Base-by-base conservation (phyloP, 148 eudicot genomes). In the Salicornia ramosissima region DNA sequence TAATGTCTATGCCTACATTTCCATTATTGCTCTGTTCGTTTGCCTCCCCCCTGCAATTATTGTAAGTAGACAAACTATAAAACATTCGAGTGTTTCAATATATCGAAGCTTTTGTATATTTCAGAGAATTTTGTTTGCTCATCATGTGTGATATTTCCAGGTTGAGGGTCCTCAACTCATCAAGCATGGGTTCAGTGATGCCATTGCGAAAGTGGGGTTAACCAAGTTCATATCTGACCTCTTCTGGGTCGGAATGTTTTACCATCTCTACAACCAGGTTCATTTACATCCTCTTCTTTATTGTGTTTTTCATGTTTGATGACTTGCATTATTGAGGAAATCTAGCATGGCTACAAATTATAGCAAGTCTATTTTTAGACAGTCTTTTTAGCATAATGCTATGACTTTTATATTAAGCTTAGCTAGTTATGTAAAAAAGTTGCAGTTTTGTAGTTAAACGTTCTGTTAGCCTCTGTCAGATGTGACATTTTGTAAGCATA, bases 241-340 rank as follows among this genome's bases (percentile, higher is more conserved):
- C 57, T 88, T 91, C 77, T 94, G 96, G 96, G 99, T 91, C 34
- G 99, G 99, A 80, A 84, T 94, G 97, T 94, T 94, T 80, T 94
- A 94, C 82, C 99, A 94, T 61, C 96, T 94, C 77, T 94, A 94
- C 82, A 94, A 94, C 80, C 99, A 94, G 97, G 99, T 91, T 56
- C 30, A 19, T 47, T 52, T 21, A 4, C 68, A 30, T 47, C 67
- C 53, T 29, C 40, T 33, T 56, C 54, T 36, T 28, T 57, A 14
- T 31, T 52, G 7, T 51, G 8, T 33, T 10, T 31, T 13, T 5
- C 42, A 14, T 36, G 40, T 36, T 8, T 36, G 40, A 36, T 36
- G 40, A 36, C n/a, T n/a, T n/a, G n/a, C n/a, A n/a, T n/a, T n/a
- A n/a, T 36, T 3, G 40, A 36, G 40, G 40, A 36, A n/a, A n/a